Percentiles rank a stretch among this genome's conserved stretches.
Evolutionary conservation across 495 filamentous ascomycete genomes (phyloP).

Genomic region (Neurospora sp.): DNA sequence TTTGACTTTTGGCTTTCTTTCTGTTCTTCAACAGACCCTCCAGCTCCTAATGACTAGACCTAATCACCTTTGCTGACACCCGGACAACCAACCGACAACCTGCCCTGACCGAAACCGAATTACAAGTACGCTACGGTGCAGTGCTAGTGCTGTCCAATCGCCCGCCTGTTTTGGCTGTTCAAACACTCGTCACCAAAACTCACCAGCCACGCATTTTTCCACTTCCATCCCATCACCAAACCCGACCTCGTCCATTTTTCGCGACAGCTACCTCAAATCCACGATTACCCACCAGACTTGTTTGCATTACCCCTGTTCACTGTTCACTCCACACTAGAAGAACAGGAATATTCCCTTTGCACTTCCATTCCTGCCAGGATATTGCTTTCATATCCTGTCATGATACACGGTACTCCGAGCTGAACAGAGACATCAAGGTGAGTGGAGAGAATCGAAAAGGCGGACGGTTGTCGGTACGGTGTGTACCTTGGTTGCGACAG

Average conservation of each 20-base stretch:
- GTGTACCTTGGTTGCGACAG: not conserved
- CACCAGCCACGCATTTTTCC: constrained; percentile 22
- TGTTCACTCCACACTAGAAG: not conserved
- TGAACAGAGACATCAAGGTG: constrained; percentile 8
- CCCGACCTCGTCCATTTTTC: constrained; percentile 21
- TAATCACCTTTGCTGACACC: constrained; percentile 1
- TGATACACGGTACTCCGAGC: constrained; percentile 6
- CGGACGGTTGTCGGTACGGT: not conserved
- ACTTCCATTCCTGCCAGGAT: constrained; percentile 6
- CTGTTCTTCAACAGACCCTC: constrained; percentile 3
- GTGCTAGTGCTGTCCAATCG: constrained; percentile 4
- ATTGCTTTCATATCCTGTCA: constrained; percentile 4
- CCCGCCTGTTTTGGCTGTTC: not conserved
- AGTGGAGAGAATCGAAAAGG: constrained; percentile 2
- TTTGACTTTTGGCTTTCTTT: not conserved
- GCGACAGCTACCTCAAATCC: constrained; percentile 3
- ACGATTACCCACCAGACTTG: constrained; percentile 3
- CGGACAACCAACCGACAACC: constrained; percentile 1
- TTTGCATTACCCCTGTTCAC: not conserved
- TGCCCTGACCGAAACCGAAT: not conserved
- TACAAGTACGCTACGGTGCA: not conserved
- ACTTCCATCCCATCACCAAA: not conserved
- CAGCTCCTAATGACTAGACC: constrained; percentile 5
- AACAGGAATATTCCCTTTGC: constrained; percentile 8
- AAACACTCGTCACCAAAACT: constrained; percentile 9